These are phyloP conservation scores for Saccharomycopsis fodiens DNA, from an alignment of 805 yeast species.

Conservation along the genomic window DNA sequence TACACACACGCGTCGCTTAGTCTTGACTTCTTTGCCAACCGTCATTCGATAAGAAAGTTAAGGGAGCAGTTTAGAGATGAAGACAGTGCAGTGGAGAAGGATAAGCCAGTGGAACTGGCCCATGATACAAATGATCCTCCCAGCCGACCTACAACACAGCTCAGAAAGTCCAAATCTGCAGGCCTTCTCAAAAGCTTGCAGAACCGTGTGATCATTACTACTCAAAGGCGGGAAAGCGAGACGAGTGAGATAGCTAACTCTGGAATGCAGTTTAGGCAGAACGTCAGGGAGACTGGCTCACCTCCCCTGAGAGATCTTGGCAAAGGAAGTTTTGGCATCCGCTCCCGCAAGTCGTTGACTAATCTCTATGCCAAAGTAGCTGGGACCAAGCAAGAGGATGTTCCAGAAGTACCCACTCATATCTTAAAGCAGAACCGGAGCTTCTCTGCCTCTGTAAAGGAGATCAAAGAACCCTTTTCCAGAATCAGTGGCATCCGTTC, in stretches of 20 bases:
- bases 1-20: neutral
- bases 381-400: neutral
- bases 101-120: neutral
- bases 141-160: neutral
- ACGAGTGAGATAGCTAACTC: neutral
- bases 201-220: neutral
- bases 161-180: conserved; percentile 12
- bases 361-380: conserved; percentile 4
- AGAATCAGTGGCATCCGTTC: neutral
- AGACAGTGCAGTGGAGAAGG: neutral
- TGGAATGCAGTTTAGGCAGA: neutral
- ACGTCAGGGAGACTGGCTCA: neutral
- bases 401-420: neutral
- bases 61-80: neutral
- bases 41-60: neutral
- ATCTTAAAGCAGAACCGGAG: no score
- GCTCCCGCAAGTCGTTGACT: conserved; percentile 1
- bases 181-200: conserved; percentile 7
- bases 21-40: neutral
- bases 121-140: neutral
- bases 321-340: neutral
- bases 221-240: conserved; percentile 2
- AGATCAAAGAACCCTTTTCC: neutral
- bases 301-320: neutral
- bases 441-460: neutral